These are phyloP conservation scores for Blumeria hordei DNA, from an alignment of 2,329 filamentous ascomycete species.

Conservation along the genomic window DNA sequence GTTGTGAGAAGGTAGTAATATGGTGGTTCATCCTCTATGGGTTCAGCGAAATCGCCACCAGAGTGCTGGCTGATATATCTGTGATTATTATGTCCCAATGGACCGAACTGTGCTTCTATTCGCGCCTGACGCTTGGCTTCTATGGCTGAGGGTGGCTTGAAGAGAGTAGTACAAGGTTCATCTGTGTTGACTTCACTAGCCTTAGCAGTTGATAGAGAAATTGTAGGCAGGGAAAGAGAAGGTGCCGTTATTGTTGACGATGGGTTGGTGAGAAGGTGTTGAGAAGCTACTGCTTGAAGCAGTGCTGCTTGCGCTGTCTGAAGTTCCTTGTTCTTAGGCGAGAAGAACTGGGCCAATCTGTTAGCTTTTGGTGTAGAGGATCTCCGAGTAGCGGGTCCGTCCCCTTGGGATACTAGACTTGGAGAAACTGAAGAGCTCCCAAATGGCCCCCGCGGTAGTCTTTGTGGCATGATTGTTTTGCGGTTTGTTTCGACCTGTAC, in stretches of 20 bases:
- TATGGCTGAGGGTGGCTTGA: conserved; percentile 66
- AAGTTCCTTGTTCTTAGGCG: conserved; percentile 50
- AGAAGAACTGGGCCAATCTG: conserved; percentile 64
- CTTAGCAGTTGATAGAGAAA: conserved; percentile 71
- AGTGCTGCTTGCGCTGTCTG: conserved; percentile 41
- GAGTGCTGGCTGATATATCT: conserved; percentile 75
- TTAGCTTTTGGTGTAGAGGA: conserved; percentile 44
- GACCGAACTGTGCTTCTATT: conserved; percentile 77
- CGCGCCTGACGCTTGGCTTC: conserved; percentile 54
- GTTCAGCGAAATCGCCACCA: conserved; percentile 55
- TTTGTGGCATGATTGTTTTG: conserved; percentile 14
- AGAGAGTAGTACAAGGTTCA: conserved; percentile 53
- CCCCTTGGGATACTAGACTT: conserved; percentile 10
- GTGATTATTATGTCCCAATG: conserved; percentile 56
- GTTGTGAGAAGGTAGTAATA: conserved; percentile 95
- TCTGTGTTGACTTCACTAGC: conserved; percentile 53
- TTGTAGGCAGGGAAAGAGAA: conserved; percentile 61
- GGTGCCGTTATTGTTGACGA: conserved; percentile 44
- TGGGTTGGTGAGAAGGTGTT: conserved; percentile 24
- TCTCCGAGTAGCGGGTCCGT: conserved; percentile 20
- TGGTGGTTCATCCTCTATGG: conserved; percentile 81
- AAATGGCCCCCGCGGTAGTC: conserved; percentile 15
- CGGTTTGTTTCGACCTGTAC: neutral
- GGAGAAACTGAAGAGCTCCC: conserved; percentile 12
- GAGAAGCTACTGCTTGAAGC: conserved; percentile 32